Base-by-base conservation (phyloP, 306 rosid genomes). In the Prunus persica region DNA sequence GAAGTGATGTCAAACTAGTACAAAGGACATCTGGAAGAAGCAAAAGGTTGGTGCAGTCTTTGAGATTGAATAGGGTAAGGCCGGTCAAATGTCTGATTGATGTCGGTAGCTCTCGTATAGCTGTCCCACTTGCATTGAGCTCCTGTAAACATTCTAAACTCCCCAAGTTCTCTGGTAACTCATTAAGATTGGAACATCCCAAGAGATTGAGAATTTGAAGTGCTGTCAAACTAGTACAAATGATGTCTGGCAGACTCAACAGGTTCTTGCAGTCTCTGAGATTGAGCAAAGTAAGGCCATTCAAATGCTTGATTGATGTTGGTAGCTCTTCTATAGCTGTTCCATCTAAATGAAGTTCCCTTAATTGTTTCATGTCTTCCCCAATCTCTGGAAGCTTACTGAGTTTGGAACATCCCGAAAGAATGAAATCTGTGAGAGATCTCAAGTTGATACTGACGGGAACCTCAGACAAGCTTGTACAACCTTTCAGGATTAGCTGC, bases 341-440 rank as follows among this genome's bases (percentile, higher is more conserved):
- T 34, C 57, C 61, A 1, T 79, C 78, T n/a, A 72, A 65, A 52
- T 72, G 32, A 64, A 78, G 82, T 58, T 64, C 60, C 9, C 15
- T 20, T 30, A 77, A n/a, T 24, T 58, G 50, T 28, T 27, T 68
- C 80, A 77, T 68, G 62, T 45, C 47, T 46, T 43, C 68, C 12
- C 47, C 46, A 30, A 64, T 7, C 47, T 64, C 68, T 2, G 68
- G 68, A 30, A 64, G 47, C n/a, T 64, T 64, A 1, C 1, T 15
- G 3, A 64, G 68, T 30, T 8, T 18, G 46, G 24, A 64, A 30
- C 68, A 64, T 64, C 68, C 47, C 24, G 68, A 64, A 32, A 64
- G 68, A 64, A 64, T 30, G 13, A 64, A 8, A 16, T 22, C 32
- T 34, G 0, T 18, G 20, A 64, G 68, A 64, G 47, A 32, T 18